These are phyloP conservation scores for Neocallimastix lanati DNA, from an alignment of 192 early-diverging fungal species.

Conservation along the genomic window DNA sequence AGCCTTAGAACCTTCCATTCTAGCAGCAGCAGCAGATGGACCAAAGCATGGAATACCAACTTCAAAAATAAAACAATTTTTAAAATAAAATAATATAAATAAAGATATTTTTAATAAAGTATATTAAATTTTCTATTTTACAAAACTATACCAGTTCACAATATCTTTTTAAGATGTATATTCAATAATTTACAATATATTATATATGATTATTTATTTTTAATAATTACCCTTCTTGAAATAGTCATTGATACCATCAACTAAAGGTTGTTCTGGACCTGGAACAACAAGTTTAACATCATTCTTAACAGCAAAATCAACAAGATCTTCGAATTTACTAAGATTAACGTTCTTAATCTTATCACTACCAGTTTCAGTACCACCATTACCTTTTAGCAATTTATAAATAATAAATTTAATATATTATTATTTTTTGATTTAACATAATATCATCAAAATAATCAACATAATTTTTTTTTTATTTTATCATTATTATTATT, in stretches of 20 bases:
- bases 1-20: constrained; percentile 93
- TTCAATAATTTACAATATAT: no score
- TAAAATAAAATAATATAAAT: background rate
- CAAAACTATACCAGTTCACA: no score
- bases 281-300: constrained; percentile 69
- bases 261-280: constrained; percentile 92
- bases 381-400: constrained; percentile 86
- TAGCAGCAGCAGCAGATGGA: constrained; percentile 70
- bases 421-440: no score
- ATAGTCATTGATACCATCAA: constrained; percentile 65
- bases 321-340: constrained; percentile 51
- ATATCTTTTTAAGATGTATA: no score
- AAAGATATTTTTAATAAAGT: no score
- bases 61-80: constrained; percentile 4
- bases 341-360: constrained; percentile 68
- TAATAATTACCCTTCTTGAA: constrained; percentile 70
- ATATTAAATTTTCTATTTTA: no score
- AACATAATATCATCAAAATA: no score
- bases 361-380: constrained; percentile 46
- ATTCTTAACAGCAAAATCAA: constrained; percentile 60
- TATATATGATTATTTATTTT: no score
- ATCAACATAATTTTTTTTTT: no score
- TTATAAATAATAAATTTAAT: no score
- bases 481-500: no score
- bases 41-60: constrained; percentile 84